These are phyloP conservation scores for Tuber melanosporum DNA, from an alignment of 495 filamentous ascomycete genomes.

Conservation along the genomic window DNA sequence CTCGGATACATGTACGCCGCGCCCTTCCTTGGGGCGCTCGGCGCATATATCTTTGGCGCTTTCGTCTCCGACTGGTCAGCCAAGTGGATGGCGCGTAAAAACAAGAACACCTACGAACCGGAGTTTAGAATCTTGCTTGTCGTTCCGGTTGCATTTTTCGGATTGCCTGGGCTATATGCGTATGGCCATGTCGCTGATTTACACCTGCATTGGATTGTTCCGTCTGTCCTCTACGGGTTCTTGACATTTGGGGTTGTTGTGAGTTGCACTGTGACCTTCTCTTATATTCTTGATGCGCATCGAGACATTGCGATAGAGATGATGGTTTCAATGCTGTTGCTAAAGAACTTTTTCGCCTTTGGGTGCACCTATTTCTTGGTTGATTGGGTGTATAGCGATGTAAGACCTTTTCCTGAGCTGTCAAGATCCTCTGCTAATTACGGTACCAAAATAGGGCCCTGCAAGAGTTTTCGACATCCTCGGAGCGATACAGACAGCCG, in stretches of 20 bases:
- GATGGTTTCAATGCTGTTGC: constrained; percentile 45
- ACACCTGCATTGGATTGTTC: constrained; percentile 44
- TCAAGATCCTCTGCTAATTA: background rate
- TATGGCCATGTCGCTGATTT: constrained; percentile 45
- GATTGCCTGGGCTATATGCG: constrained; percentile 45
- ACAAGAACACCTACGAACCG: constrained; percentile 51
- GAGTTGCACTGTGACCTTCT: constrained; percentile 44
- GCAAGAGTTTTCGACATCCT: constrained; percentile 46
- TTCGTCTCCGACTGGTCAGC: constrained; percentile 48
- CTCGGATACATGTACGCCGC: constrained; percentile 47
- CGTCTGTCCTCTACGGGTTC: constrained; percentile 46
- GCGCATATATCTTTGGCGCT: constrained; percentile 46
- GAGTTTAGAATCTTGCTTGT: constrained; percentile 52
- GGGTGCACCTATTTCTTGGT: constrained; percentile 47
- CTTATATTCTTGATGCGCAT: constrained; percentile 48
- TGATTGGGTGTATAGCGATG: constrained; percentile 42
- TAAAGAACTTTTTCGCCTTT: constrained; percentile 48
- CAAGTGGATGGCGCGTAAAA: constrained; percentile 47
- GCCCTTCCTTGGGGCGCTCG: constrained; percentile 48
- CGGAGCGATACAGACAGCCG: constrained; percentile 44
- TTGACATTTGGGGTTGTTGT: constrained; percentile 47
- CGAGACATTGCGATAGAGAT: constrained; percentile 47
- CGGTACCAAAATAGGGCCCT: constrained; percentile 32
- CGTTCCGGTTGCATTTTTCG: constrained; percentile 43
- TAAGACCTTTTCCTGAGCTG: constrained; percentile 5